Percentiles rank a stretch among this genome's conserved stretches.
Evolutionary conservation across 148 eudicot genomes (phyloP).

Genomic region (Talinum fruticosum): DNA sequence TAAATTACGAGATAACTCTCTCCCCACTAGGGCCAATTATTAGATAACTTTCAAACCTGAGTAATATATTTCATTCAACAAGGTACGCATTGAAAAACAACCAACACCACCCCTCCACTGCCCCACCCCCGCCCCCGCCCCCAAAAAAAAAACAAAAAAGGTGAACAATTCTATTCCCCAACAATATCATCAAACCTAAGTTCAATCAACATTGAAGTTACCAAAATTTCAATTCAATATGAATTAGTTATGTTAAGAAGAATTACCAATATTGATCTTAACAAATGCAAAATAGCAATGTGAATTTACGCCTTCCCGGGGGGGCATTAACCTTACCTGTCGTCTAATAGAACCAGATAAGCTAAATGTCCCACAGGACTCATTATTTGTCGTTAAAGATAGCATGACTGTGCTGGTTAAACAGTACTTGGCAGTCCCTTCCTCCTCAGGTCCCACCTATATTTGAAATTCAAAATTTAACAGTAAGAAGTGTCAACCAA

Average conservation of each 20-base stretch:
- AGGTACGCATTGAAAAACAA: no score
- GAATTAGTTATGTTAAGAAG: neutral
- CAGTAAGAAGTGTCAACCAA: neutral
- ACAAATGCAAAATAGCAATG: neutral
- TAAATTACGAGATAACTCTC: neutral
- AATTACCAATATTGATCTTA: neutral
- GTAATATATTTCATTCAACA: no score
- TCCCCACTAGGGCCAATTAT: neutral
- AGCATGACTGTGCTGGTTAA: constrained; percentile 95
- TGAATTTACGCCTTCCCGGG: neutral
- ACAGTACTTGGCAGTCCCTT: constrained; percentile 78
- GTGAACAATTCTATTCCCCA: neutral
- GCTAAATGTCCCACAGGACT: constrained; percentile 75
- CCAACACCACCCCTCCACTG: no score
- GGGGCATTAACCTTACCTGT: constrained; percentile 56
- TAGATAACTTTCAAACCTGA: no score
- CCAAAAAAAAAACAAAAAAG: neutral
- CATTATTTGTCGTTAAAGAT: constrained; percentile 79
- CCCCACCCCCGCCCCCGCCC: no score
- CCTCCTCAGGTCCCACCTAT: constrained; percentile 83
- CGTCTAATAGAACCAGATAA: constrained; percentile 97
- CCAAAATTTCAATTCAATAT: neutral
- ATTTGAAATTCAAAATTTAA: neutral
- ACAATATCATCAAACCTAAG: neutral
- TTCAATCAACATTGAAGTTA: neutral